These are phyloP conservation scores for Ramalina intermedia DNA, from an alignment of 495 filamentous ascomycete genomes.

Conservation along the genomic window DNA sequence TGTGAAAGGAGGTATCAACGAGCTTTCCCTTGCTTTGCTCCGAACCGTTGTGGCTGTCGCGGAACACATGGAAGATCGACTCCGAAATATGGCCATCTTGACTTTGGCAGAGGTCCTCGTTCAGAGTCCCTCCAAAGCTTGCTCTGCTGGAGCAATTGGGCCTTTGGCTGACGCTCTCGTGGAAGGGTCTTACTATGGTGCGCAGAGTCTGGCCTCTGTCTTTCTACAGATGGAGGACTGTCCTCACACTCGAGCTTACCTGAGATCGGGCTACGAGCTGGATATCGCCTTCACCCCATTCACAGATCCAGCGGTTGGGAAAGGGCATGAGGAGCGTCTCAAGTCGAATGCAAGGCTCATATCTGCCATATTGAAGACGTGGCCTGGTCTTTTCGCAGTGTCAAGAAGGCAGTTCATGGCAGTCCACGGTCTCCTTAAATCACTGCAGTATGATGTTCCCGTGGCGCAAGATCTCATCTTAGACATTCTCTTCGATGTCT, in stretches of 20 bases:
- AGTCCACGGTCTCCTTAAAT: constrained; percentile 65
- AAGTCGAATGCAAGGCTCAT: constrained; percentile 79
- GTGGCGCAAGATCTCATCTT: constrained; percentile 55
- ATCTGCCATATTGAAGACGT: constrained; percentile 77
- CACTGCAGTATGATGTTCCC: constrained; percentile 56
- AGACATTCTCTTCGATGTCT: constrained; percentile 77
- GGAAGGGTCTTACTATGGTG: constrained; percentile 81
- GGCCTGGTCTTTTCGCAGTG: constrained; percentile 73
- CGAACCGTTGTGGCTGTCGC: constrained; percentile 81
- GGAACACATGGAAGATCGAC: constrained; percentile 74
- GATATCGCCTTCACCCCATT: constrained; percentile 78
- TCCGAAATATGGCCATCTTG: constrained; percentile 78
- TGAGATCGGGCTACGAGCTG: constrained; percentile 66
- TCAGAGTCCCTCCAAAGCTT: constrained; percentile 63
- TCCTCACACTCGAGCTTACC: constrained; percentile 62
- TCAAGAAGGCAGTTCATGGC: constrained; percentile 75
- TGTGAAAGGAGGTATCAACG: constrained; percentile 79
- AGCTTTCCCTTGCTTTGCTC: constrained; percentile 75
- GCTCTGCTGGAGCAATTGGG: constrained; percentile 65
- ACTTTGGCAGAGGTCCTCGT: constrained; percentile 85
- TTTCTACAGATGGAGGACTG: constrained; percentile 83
- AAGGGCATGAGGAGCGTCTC: constrained; percentile 54
- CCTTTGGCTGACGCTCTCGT: constrained; percentile 73
- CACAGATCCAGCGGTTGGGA: constrained; percentile 61
- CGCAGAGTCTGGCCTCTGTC: constrained; percentile 67